A percentile compares a stretch with the other conserved stretches of the same genome.
These are phyloP conservation scores for Podaxis sp. DNA, from an alignment of 768 basidiomycete species.

Conservation along the genomic window DNA sequence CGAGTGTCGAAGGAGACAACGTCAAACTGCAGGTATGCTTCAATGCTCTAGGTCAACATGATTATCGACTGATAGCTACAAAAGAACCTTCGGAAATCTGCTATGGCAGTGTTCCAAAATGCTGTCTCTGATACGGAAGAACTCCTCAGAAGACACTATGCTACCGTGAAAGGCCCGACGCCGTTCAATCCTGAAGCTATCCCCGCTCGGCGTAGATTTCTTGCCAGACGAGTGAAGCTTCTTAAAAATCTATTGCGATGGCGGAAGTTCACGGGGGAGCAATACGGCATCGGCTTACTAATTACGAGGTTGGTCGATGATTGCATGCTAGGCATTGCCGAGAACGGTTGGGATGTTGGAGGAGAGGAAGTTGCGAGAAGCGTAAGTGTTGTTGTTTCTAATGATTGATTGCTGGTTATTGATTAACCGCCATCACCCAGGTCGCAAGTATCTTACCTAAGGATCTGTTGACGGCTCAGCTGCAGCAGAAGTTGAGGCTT, in stretches of 20 bases:
- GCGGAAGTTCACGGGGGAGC: conserved; percentile 70
- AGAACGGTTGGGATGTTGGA: conserved; percentile 85
- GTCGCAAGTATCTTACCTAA: conserved; percentile 35
- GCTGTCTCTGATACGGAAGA: conserved; percentile 53
- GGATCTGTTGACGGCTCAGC: conserved; percentile 29
- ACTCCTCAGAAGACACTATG: conserved; percentile 50
- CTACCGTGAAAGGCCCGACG: conserved; percentile 29
- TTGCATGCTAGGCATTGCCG: conserved; percentile 64
- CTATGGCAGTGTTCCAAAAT: conserved; percentile 49
- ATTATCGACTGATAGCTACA: conserved; percentile 4
- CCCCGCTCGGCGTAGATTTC: conserved; percentile 67
- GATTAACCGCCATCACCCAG: conserved; percentile 23
- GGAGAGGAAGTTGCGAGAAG: conserved; percentile 63
- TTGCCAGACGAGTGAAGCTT: conserved; percentile 69
- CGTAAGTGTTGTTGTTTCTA: conserved; percentile 39
- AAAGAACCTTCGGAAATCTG: conserved; percentile 59
- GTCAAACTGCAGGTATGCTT: conserved; percentile 61
- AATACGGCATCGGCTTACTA: conserved; percentile 54
- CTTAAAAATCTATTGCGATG: conserved; percentile 72
- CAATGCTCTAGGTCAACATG: neutral
- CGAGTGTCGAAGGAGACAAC: conserved; percentile 63
- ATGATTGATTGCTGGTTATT: conserved; percentile 20
- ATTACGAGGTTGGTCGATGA: conserved; percentile 56
- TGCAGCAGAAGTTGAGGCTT: conserved; percentile 23
- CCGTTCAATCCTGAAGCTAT: conserved; percentile 78